These are phyloP conservation scores for Penicillium waksmanii DNA, from an alignment of 495 filamentous ascomycete species.

Conservation along the genomic window DNA sequence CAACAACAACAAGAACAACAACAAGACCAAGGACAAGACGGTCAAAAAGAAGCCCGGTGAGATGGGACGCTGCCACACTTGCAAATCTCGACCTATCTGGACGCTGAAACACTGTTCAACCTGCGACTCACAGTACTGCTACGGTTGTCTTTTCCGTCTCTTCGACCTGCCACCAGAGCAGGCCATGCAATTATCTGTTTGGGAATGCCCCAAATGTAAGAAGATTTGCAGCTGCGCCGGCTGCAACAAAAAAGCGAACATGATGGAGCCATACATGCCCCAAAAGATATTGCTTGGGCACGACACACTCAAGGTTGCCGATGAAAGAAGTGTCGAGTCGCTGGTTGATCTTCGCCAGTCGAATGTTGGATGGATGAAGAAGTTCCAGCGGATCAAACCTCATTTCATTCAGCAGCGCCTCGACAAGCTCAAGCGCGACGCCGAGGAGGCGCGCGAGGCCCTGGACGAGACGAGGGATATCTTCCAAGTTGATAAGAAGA, in stretches of 20 bases:
- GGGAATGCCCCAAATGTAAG: conserved; percentile 86
- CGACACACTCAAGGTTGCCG: conserved; percentile 84
- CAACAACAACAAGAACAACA: conserved; percentile 29
- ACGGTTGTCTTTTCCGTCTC: conserved; percentile 82
- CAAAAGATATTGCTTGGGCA: conserved; percentile 83
- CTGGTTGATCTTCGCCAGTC: conserved; percentile 83
- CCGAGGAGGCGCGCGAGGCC: conserved; percentile 38
- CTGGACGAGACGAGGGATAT: not conserved
- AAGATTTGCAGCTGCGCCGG: conserved; percentile 81
- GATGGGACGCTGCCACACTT: conserved; percentile 74
- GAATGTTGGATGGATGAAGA: conserved; percentile 77
- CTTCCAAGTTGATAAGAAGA: not conserved
- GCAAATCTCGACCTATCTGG: conserved; percentile 71
- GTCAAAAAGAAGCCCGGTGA: conserved; percentile 40
- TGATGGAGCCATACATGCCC: conserved; percentile 74
- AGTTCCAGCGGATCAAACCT: conserved; percentile 50
- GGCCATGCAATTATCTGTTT: conserved; percentile 75
- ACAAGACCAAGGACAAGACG: conserved; percentile 45
- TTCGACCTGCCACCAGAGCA: conserved; percentile 84
- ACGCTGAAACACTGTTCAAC: conserved; percentile 76
- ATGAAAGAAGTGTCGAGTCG: conserved; percentile 83
- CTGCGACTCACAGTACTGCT: conserved; percentile 80
- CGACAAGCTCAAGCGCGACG: conserved; percentile 52
- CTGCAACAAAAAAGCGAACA: conserved; percentile 62
- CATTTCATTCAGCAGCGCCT: conserved; percentile 40